These are phyloP conservation scores for Diutina catenulata DNA, from an alignment of 1,139 yeast species.

Conservation along the genomic window DNA sequence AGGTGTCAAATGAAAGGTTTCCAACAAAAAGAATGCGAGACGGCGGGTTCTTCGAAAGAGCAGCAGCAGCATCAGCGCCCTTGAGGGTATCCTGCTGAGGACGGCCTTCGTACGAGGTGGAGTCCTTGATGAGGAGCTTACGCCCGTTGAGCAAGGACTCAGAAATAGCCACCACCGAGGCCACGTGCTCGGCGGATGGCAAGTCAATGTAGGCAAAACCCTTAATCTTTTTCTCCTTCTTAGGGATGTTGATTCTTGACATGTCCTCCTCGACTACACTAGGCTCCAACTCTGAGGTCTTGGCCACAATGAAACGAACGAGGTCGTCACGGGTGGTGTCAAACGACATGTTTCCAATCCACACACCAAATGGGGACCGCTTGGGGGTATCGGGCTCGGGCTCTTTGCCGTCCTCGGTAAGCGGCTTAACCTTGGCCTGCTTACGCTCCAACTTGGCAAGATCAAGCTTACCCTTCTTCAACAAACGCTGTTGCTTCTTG, in stretches of 20 bases:
- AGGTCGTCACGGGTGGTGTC: slow-evolving; percentile 75
- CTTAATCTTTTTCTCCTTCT: slow-evolving; percentile 48
- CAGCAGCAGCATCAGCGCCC: no score
- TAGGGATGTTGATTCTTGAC: slow-evolving; percentile 55
- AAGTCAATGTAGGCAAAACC: slow-evolving; percentile 94
- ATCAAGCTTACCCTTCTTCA: slow-evolving; percentile 69
- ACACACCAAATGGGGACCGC: slow-evolving; percentile 60
- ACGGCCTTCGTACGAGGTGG: slow-evolving; percentile 78
- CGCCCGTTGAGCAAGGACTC: slow-evolving; percentile 74
- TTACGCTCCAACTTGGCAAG: slow-evolving; percentile 44
- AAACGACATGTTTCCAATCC: slow-evolving; percentile 90
- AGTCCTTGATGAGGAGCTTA: slow-evolving; percentile 72
- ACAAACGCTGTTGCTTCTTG: slow-evolving; percentile 78
- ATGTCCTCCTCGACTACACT: slow-evolving; percentile 38
- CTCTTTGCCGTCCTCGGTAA: slow-evolving; percentile 18
- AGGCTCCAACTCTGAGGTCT: slow-evolving; percentile 28
- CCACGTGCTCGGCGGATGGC: slow-evolving; percentile 47
- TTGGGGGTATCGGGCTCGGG: slow-evolving; percentile 17
- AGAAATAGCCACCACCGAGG: slow-evolving; percentile 53
- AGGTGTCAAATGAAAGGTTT: slow-evolving; percentile 86
- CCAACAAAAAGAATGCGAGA: slow-evolving; percentile 87
- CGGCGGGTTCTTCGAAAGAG: slow-evolving; percentile 66
- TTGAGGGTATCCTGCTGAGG: slow-evolving; percentile 45
- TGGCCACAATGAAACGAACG: slow-evolving; percentile 48
- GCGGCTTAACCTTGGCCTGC: slow-evolving; percentile 33